Evolutionary conservation across 2,329 filamentous ascomycete genomes (phyloP).

Genomic region (Chrysoporthe deuterocubensis): DNA sequence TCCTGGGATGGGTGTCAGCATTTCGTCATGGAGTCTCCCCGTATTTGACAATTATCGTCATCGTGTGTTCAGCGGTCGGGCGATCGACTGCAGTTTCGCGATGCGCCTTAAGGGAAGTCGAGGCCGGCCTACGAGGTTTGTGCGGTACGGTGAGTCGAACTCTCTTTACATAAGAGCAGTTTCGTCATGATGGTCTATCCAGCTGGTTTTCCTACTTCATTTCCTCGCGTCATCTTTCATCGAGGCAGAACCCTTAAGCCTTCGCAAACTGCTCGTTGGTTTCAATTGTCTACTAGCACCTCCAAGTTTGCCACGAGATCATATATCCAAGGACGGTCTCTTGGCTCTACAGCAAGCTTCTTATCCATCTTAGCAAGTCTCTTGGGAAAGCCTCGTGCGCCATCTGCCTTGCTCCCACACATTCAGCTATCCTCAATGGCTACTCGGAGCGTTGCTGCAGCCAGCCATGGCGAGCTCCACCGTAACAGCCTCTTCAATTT

Average conservation of each 20-base stretch:
- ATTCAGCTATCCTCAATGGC: slow-evolving; percentile 33
- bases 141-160: not conserved
- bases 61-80: not conserved
- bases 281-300: not conserved
- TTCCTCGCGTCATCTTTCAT: not conserved
- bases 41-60: not conserved
- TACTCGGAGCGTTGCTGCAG: slow-evolving; percentile 35
- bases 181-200: not conserved
- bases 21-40: not conserved
- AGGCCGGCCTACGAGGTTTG: not conserved
- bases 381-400: not conserved
- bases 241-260: not conserved
- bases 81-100: not conserved
- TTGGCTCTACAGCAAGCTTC: not conserved
- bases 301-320: not conserved
- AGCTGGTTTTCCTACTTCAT: not conserved
- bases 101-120: not conserved
- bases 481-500: slow-evolving; percentile 54
- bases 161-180: not conserved
- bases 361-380: not conserved
- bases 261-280: not conserved
- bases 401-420: not conserved
- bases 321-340: not conserved
- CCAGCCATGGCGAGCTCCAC: slow-evolving; percentile 39
- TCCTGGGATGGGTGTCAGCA: not conserved